These are phyloP conservation scores for Mucor piriformis DNA, from an alignment of 371 early-diverging fungal genomes.

Conservation along the genomic window DNA sequence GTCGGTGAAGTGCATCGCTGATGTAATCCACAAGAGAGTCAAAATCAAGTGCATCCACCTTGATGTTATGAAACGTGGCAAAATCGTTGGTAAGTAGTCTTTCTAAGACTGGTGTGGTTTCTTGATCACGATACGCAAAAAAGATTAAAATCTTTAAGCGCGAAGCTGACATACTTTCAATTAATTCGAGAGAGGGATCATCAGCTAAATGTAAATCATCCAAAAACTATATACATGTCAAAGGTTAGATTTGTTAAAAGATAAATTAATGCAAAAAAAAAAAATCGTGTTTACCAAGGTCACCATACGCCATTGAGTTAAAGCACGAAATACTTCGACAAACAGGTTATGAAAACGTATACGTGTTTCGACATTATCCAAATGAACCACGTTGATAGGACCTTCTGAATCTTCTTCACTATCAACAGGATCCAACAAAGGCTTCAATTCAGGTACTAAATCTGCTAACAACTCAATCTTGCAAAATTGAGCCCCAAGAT, in stretches of 20 bases:
- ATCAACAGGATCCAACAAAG: conserved; percentile 32
- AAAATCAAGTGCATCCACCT: conserved; percentile 36
- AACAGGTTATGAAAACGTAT: conserved; percentile 45
- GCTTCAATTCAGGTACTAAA: conserved; percentile 45
- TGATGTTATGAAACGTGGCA: conserved; percentile 32
- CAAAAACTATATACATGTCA: conserved; percentile 40
- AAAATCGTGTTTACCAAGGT: conserved; percentile 32
- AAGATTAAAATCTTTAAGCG: conserved; percentile 37
- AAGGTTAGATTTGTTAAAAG: too few relatives aligned
- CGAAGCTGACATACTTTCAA: conserved; percentile 38
- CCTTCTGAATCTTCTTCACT: conserved; percentile 21
- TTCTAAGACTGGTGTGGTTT: conserved; percentile 20
- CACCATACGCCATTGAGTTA: conserved; percentile 50
- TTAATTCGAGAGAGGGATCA: conserved; percentile 45
- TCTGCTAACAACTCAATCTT: conserved; percentile 40
- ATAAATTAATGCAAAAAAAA: not conserved
- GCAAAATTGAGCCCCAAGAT: conserved; percentile 38
- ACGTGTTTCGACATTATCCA: conserved; percentile 44
- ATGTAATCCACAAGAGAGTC: conserved; percentile 41
- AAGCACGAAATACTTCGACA: conserved; percentile 44
- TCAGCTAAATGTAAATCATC: conserved; percentile 56
- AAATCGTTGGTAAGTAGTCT: conserved; percentile 29
- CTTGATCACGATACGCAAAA: conserved; percentile 44
- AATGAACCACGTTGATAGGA: conserved; percentile 22
- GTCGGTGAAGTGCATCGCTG: conserved; percentile 41